A percentile compares a stretch with the other conserved stretches of the same genome.
These are phyloP conservation scores for Yarrowia sp. DNA, from an alignment of 805 yeast species.

Conservation along the genomic window DNA sequence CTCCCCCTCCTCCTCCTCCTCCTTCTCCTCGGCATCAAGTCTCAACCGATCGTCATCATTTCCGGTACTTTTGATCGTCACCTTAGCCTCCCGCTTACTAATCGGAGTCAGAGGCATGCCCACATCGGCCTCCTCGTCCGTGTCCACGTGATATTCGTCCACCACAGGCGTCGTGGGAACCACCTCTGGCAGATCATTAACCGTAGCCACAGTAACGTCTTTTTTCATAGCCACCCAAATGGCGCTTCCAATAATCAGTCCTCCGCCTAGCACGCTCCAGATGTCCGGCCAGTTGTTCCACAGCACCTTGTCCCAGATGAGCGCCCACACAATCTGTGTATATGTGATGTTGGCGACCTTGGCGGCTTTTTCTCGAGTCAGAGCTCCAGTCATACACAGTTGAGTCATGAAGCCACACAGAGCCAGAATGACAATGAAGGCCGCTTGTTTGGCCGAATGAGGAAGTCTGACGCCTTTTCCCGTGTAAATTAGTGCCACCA, in stretches of 20 bases:
- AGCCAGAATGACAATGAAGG: conserved; percentile 66
- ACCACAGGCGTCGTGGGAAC: neutral
- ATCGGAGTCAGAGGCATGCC: conserved; percentile 23
- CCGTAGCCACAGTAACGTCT: conserved; percentile 7
- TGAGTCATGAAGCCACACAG: conserved; percentile 84
- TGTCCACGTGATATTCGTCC: neutral
- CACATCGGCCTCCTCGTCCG: neutral
- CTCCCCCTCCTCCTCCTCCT: neutral
- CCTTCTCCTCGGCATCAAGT: neutral
- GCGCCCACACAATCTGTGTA: conserved; percentile 78
- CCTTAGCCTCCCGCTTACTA: conserved; percentile 7
- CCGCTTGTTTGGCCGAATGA: conserved; percentile 68
- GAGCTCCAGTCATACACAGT: conserved; percentile 76
- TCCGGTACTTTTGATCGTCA: conserved; percentile 6
- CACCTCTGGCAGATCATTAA: conserved; percentile 6
- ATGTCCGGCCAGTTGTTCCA: conserved; percentile 78
- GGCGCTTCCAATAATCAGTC: conserved; percentile 71
- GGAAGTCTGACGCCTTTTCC: conserved; percentile 55
- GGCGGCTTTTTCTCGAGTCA: conserved; percentile 81
- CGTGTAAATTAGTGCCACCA: conserved; percentile 62
- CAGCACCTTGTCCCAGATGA: conserved; percentile 72
- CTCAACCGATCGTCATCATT: conserved; percentile 13
- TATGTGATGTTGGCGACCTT: conserved; percentile 78
- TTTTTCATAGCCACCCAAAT: conserved; percentile 53
- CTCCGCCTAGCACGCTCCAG: conserved; percentile 72